Base-by-base conservation (phyloP, 305 asterid species). In the Solanum hybrid region DNA sequence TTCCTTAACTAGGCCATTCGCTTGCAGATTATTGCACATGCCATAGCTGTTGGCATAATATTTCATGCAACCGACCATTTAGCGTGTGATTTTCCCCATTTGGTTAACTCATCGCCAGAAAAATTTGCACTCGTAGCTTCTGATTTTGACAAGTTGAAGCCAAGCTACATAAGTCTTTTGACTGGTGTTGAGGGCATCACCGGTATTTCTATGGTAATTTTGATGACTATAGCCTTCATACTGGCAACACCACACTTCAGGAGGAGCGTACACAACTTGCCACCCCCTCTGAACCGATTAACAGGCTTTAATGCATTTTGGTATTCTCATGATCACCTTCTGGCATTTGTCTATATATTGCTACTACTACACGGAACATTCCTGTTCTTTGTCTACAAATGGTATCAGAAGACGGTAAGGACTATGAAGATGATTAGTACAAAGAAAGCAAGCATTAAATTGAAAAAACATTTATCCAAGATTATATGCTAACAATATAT, bases 281-380 rank as follows among this genome's bases (percentile, higher is more conserved):
- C 98, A 42, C 78, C 94, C 4, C 97, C 98, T 1, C 91, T 94
- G 10, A 94, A 94, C 92, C 91, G 91, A 92, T 89, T 96, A 11
- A 95, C 99, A 0, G 99, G 99, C 79, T 96, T 96, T 91, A 96
- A 96, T 79, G 98, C 99, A n/a, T 96, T 96, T 91, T 96, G 99
- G 99, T 96, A 96, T 90, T 96, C 99, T 75, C 99, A 96, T 36
- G 38, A 36, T 90, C 99, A 96, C 90, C 98, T 96, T 87, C 95
- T 96, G 34, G 96, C 69, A 32, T 91, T 96, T 7, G 99, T 96
- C 91, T 96, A 96, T 86, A 75, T 95, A 60, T 72, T 96, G 81
- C 95, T 96, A 40, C 90, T 96, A 42, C 81, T 96, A 86, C 99
- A 96, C 22, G 98, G 98, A 51, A 93, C 94, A 79, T 93, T 92